Conservation (phyloP, 1,284 basidiomycete species). For the Termitomyces sp. region DNA sequence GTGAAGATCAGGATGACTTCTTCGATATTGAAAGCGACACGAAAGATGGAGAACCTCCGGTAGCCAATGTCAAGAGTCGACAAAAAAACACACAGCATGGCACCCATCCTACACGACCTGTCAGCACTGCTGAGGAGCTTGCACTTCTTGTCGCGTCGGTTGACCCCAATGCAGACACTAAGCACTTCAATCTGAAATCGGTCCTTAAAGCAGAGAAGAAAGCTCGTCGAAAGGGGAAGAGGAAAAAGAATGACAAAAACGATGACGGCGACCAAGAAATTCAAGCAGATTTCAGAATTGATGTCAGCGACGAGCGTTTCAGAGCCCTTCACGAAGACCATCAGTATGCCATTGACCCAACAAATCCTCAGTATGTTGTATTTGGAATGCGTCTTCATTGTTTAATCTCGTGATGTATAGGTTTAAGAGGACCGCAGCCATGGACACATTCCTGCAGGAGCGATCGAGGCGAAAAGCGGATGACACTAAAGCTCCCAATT, state of each 20-base stretch:
- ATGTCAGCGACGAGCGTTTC: slow-evolving; percentile 89
- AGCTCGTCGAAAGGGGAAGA: slow-evolving; percentile 48
- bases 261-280: slow-evolving; percentile 51
- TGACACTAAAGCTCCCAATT: slow-evolving; percentile 21
- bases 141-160: slow-evolving; percentile 60
- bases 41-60: slow-evolving; percentile 2
- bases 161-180: slow-evolving; percentile 47
- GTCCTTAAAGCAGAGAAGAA: slow-evolving; percentile 83
- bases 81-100: slow-evolving; percentile 15
- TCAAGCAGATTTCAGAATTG: slow-evolving; percentile 78
- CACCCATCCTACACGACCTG: slow-evolving; percentile 1
- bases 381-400: not conserved
- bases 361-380: slow-evolving; percentile 80
- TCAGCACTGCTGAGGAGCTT: slow-evolving; percentile 59
- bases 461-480: slow-evolving; percentile 56
- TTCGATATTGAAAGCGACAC: slow-evolving; percentile 55
- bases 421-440: slow-evolving; percentile 86
- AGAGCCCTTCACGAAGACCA: slow-evolving; percentile 85
- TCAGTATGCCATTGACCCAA: slow-evolving; percentile 93
- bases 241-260: slow-evolving; percentile 34
- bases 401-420: slow-evolving; percentile 34
- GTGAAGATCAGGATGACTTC: slow-evolving; percentile 56
- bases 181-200: slow-evolving; percentile 91
- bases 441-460: slow-evolving; percentile 77
- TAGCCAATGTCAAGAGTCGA: slow-evolving; percentile 6